These are phyloP conservation scores for Schizopora paradoxa DNA, from an alignment of 1,284 basidiomycete species.

Conservation along the genomic window DNA sequence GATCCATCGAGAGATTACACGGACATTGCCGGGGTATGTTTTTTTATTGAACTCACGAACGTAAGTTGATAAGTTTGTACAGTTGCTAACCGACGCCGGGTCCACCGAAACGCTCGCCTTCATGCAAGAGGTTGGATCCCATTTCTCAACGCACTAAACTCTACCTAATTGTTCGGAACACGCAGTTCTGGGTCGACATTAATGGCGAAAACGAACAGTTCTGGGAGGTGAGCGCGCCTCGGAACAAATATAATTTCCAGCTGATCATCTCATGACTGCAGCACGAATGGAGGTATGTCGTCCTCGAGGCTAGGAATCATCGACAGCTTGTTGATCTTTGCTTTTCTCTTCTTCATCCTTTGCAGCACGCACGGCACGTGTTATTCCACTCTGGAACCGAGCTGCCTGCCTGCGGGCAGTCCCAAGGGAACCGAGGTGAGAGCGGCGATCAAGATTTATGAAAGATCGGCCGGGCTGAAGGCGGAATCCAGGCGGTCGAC, in stretches of 20 bases:
- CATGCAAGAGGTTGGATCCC: conserved; percentile 50
- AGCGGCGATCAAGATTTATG: too few relatives aligned
- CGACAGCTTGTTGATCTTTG: too few relatives aligned
- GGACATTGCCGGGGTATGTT: conserved; percentile 46
- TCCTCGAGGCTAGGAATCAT: conserved; percentile 50
- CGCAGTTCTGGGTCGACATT: conserved; percentile 59
- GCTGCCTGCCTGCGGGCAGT: conserved; percentile 55
- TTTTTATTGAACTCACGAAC: neutral
- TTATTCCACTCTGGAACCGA: conserved; percentile 51
- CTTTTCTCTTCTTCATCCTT: conserved; percentile 1
- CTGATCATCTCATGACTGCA: conserved; percentile 24
- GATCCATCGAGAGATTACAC: conserved; percentile 60
- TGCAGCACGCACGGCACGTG: too few relatives aligned
- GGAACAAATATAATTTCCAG: neutral
- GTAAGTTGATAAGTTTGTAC: conserved; percentile 6
- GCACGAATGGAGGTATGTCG: conserved; percentile 74
- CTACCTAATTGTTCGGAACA: neutral
- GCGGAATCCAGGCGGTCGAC: conserved; percentile 56
- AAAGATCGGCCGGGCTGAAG: too few relatives aligned
- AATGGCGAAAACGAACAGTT: conserved; percentile 57
- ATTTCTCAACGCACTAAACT: conserved; percentile 2
- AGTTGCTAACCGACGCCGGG: conserved; percentile 58
- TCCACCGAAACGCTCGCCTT: conserved; percentile 57
- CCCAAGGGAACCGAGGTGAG: conserved; percentile 53
- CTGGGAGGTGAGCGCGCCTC: conserved; percentile 51